phyloP scores from a whole-genome alignment of 441 rosid species.

The Metrosideros polymorpha region DNA sequence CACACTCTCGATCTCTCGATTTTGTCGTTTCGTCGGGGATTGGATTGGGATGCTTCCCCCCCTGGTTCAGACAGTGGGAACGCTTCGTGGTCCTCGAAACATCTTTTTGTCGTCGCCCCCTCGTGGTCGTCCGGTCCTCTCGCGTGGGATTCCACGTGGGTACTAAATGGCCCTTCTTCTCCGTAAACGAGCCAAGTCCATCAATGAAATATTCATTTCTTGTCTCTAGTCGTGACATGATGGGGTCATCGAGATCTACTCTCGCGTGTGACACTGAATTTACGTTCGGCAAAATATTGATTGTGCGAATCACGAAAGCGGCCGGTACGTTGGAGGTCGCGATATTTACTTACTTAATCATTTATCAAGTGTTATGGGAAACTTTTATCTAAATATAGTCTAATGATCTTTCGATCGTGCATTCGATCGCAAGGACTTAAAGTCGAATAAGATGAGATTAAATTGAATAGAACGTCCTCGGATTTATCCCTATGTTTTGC shows the following conservation, averaged over 20 bases:
- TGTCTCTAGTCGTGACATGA: background rate
- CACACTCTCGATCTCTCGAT: too few species aligned
- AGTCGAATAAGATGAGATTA: background rate
- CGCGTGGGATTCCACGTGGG: background rate
- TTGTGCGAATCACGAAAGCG: background rate
- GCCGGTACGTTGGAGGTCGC: background rate
- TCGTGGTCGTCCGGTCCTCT: background rate
- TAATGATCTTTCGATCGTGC: too few species aligned
- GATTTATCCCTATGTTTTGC: background rate
- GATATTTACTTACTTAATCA: background rate
- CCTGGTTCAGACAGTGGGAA: background rate
- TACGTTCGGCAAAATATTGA: background rate
- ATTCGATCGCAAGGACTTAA: background rate
- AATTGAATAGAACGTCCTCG: background rate
- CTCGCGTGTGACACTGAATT: fast-evolving
- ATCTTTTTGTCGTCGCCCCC: background rate
- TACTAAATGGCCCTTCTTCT: background rate
- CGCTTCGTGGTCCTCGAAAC: background rate
- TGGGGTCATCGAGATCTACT: background rate
- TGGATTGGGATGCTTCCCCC: background rate
- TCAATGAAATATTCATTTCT: background rate
- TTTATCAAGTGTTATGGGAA: background rate
- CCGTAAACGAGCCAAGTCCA: background rate
- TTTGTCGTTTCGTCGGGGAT: background rate
- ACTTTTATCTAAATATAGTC: fast-evolving